Conservation (phyloP, 306 rosid genomes). For the Glycine tomentella region DNA sequence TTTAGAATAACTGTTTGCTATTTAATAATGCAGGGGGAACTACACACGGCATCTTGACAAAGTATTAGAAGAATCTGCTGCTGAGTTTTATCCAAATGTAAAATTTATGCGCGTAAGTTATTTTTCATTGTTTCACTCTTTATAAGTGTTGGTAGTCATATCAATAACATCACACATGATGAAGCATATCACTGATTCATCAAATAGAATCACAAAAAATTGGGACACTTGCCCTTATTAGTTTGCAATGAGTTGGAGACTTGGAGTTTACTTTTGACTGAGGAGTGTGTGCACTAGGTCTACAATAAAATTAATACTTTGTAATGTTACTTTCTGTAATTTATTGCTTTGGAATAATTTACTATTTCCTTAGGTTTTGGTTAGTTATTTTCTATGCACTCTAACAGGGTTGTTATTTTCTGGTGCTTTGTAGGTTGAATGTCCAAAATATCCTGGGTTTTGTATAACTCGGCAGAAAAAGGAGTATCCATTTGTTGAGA, state of each 20-base stretch:
- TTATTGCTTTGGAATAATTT: neutral
- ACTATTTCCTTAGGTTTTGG: slow-evolving; percentile 16
- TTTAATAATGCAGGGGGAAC: slow-evolving; percentile 70
- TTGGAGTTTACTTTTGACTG: slow-evolving; percentile 26
- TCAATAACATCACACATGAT: slow-evolving; percentile 5
- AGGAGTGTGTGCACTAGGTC: neutral
- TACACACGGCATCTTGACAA: slow-evolving; percentile 79
- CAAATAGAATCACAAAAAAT: slow-evolving; percentile 14
- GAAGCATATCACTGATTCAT: slow-evolving; percentile 1
- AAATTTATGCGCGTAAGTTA: slow-evolving; percentile 89
- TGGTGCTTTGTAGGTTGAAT: slow-evolving; percentile 81
- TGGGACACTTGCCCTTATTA: slow-evolving; percentile 1
- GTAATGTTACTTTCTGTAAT: neutral
- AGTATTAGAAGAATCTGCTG: slow-evolving; percentile 85
- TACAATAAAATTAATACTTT: slow-evolving; percentile 13
- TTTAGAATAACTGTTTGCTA: slow-evolving; percentile 33
- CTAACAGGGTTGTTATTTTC: slow-evolving; percentile 19
- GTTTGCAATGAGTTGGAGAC: neutral
- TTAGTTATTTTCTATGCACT: neutral
- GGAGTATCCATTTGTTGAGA: slow-evolving; percentile 89
- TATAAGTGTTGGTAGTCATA: slow-evolving; percentile 5
- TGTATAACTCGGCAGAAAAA: slow-evolving; percentile 84
- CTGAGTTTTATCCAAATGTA: slow-evolving; percentile 81
- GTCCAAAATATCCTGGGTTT: slow-evolving; percentile 96
- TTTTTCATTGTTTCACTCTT: slow-evolving; percentile 3